phyloP scores from a whole-genome alignment of 2,329 filamentous ascomycete species.

The Ophiocordyceps polyrhachis-furcata region DNA sequence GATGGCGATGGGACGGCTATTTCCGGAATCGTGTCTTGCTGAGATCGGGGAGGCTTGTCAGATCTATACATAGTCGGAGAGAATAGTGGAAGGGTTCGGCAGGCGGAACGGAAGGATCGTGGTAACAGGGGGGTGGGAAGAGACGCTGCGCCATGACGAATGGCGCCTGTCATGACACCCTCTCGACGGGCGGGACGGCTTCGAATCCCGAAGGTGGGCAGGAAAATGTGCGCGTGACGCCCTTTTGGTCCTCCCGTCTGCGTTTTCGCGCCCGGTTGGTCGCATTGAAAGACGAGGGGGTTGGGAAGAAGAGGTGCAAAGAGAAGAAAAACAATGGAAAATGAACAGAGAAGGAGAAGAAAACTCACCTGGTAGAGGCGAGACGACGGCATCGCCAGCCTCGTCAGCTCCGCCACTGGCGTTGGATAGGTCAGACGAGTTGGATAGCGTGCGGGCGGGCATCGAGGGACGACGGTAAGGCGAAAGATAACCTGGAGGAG shows the following conservation, averaged over 20 bases:
- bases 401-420: constrained; percentile 13
- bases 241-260: not conserved
- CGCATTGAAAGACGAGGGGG: not conserved
- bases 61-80: not conserved
- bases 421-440: constrained; percentile 25
- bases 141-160: constrained; percentile 1
- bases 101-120: not conserved
- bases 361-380: constrained; percentile 6
- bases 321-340: not conserved
- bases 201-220: not conserved
- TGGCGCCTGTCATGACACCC: not conserved
- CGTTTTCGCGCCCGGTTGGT: not conserved
- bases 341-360: not conserved
- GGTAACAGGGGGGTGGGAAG: not conserved
- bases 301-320: not conserved
- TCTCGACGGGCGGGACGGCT: not conserved
- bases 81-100: not conserved
- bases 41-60: not conserved
- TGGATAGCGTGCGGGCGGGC: constrained; percentile 24
- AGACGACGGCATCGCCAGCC: constrained; percentile 9
- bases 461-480: constrained; percentile 24
- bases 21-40: constrained; percentile 1
- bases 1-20: constrained; percentile 34
- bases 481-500: constrained; percentile 23
- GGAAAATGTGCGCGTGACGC: not conserved